Conservation (phyloP, 345 rosid species). For the Eucalyptus shirleyi region DNA sequence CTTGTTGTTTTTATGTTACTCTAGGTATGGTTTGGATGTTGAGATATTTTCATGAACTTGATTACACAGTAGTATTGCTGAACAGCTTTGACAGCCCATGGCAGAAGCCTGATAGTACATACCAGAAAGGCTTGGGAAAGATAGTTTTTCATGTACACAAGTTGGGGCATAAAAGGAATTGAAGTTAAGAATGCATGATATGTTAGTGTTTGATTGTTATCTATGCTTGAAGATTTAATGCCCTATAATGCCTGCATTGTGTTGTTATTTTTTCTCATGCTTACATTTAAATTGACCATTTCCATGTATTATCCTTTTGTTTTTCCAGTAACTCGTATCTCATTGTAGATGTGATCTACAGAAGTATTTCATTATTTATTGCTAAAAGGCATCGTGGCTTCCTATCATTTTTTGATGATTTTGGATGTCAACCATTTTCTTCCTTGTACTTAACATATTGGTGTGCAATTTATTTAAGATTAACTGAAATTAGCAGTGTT, state of each 20-base stretch:
- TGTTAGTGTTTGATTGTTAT: background rate
- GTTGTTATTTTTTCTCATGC: background rate
- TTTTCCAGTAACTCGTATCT: background rate
- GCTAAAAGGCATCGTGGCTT: background rate
- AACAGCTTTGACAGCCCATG: background rate
- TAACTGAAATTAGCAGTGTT: background rate
- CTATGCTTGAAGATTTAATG: background rate
- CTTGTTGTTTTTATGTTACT: background rate
- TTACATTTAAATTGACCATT: background rate
- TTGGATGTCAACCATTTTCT: background rate
- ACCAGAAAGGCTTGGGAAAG: background rate
- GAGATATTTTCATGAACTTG: background rate
- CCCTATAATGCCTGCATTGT: background rate
- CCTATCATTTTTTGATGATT: background rate
- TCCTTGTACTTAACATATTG: background rate
- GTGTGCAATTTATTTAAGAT: background rate
- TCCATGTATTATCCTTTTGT: background rate
- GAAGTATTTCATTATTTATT: background rate
- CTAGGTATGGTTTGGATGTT: background rate
- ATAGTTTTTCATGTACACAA: background rate
- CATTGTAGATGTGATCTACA: background rate
- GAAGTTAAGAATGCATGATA: background rate
- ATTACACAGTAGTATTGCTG: background rate
- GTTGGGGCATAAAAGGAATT: background rate
- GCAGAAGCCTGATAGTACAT: background rate